These are phyloP conservation scores for Rosa rugosa DNA, from an alignment of 306 rosid genomes.

Conservation along the genomic window DNA sequence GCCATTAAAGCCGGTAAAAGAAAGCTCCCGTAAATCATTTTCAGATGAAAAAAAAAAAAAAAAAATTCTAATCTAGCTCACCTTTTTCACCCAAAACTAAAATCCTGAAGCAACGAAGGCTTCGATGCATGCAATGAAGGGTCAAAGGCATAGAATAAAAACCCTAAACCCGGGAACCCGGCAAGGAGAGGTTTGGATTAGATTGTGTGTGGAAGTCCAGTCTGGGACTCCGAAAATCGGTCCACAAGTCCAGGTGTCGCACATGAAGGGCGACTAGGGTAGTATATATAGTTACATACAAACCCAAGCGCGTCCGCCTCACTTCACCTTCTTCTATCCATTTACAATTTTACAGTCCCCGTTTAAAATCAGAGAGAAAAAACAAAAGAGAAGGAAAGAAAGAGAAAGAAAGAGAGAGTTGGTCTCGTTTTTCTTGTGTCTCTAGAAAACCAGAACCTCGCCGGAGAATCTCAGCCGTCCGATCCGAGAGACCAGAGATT, in stretches of 20 bases:
- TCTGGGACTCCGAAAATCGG: neutral
- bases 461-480: conserved; percentile 46
- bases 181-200: neutral
- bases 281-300: neutral
- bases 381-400: neutral
- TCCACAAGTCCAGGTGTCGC: conserved; percentile 1
- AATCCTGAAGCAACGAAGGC: too few relatives aligned
- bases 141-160: neutral
- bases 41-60: neutral
- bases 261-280: neutral
- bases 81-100: neutral
- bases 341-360: neutral
- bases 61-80: neutral
- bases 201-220: neutral
- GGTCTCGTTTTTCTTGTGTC: neutral
- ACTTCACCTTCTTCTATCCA: neutral
- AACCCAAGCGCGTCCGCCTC: neutral
- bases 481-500: conserved; percentile 40
- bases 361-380: neutral
- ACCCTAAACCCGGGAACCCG: neutral
- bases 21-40: neutral
- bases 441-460: too few relatives aligned
- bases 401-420: neutral
- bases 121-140: too few relatives aligned
- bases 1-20: neutral